Evolutionary conservation across 305 asterid species (phyloP).

Genomic region (Solanum hybrid): DNA sequence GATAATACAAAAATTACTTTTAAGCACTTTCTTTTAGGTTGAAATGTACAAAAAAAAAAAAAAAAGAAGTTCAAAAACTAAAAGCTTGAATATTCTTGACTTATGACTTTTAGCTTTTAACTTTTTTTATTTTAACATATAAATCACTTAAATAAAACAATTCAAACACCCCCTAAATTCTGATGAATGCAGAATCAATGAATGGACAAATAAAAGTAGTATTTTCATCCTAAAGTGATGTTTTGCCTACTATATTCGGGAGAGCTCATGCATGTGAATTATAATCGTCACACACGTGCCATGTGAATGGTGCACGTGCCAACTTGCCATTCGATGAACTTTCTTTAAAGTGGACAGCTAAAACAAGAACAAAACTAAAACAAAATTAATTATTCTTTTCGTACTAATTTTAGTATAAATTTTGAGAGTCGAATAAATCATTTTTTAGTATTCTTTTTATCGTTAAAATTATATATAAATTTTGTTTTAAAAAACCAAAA

Average conservation of each 20-base stretch:
- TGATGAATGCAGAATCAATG: background rate
- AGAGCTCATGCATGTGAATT: background rate
- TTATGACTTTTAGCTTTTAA: background rate
- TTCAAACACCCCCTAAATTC: background rate
- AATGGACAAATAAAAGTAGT: background rate
- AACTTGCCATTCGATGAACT: background rate
- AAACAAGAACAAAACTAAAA: background rate
- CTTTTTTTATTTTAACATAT: background rate
- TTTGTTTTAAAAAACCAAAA: background rate
- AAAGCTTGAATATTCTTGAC: background rate
- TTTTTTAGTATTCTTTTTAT: background rate
- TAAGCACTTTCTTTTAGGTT: background rate
- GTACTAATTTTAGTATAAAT: background rate
- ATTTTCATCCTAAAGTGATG: background rate
- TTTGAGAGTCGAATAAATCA: background rate
- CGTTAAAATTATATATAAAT: background rate
- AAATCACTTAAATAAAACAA: background rate
- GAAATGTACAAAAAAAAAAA: no score
- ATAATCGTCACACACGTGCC: background rate
- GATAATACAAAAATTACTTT: background rate
- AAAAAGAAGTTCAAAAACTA: background rate
- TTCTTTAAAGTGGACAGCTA: background rate
- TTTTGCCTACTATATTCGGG: background rate
- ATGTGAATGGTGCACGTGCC: background rate
- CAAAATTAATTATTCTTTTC: background rate